These are phyloP conservation scores for Wallacemonas sp. DNA, from an alignment of 208 protist species.

Conservation along the genomic window DNA sequence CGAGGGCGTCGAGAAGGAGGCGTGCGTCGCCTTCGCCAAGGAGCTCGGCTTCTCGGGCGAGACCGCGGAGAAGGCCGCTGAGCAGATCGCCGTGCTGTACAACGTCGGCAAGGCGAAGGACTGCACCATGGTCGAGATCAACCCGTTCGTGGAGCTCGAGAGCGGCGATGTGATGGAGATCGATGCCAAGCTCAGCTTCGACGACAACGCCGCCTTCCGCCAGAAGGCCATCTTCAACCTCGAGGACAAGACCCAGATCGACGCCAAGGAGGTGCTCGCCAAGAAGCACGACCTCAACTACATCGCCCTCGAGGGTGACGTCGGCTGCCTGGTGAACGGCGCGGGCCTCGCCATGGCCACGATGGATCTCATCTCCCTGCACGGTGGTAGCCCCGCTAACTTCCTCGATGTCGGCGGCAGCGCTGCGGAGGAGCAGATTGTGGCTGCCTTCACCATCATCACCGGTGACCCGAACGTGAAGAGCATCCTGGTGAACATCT, in stretches of 20 bases:
- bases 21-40: conserved; percentile 78
- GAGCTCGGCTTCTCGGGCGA: conserved; percentile 92
- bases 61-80: conserved; percentile 74
- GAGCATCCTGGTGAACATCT: conserved; percentile 99
- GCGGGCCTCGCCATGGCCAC: conserved; percentile 99
- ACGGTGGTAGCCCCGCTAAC: conserved; percentile 98
- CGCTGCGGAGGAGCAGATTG: conserved; percentile 93
- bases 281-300: conserved; percentile 98
- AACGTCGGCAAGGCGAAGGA: conserved; percentile 97
- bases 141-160: conserved; percentile 97
- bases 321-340: conserved; percentile 98
- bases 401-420: conserved; percentile 99
- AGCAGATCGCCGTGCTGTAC: conserved; percentile 96
- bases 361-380: conserved; percentile 99
- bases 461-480: conserved; percentile 92
- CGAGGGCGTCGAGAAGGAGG: conserved; percentile 90
- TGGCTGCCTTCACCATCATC: conserved; percentile 98
- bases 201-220: conserved; percentile 98
- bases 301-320: conserved; percentile 99
- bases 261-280: conserved; percentile 95
- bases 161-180: conserved; percentile 96
- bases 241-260: conserved; percentile 94
- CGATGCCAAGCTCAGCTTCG: conserved; percentile 99
- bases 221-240: conserved; percentile 96
- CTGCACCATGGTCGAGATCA: conserved; percentile 99